Conservation (phyloP, 2,329 filamentous ascomycete genomes). For the Microcera coccophila region DNA sequence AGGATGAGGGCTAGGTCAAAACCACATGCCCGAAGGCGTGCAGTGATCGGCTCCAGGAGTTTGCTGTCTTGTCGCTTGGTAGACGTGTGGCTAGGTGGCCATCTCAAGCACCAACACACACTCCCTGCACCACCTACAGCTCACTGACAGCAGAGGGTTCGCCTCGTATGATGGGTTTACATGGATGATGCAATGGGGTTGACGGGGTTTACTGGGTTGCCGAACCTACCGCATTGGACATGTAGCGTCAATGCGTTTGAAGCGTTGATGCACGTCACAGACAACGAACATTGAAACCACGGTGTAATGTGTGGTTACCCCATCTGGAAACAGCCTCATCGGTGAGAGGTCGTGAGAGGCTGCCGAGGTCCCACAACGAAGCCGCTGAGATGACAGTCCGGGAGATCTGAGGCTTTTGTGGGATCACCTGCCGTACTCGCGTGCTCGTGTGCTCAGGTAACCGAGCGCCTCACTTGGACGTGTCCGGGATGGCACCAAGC, state of each 20-base stretch:
- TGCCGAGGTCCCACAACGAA: too few relatives aligned
- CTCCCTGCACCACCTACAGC: constrained; percentile 17
- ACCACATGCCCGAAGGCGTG: too few relatives aligned
- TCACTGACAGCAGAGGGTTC: constrained; percentile 11
- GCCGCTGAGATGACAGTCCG: too few relatives aligned
- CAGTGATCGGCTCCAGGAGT: too few relatives aligned
- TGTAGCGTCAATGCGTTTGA: too few relatives aligned
- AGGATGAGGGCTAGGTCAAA: too few relatives aligned
- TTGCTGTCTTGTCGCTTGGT: constrained; percentile 5
- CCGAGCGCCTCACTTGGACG: too few relatives aligned
- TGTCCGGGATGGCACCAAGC: too few relatives aligned
- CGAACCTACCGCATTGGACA: too few relatives aligned
- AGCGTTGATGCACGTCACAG: neutral
- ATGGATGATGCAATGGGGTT: neutral
- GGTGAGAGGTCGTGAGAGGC: neutral
- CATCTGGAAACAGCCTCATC: neutral
- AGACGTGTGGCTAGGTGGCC: constrained; percentile 13
- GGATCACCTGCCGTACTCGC: too few relatives aligned
- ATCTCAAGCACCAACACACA: constrained; percentile 18
- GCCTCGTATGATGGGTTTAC: neutral
- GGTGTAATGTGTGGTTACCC: neutral
- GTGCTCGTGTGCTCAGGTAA: neutral
- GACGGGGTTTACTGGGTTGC: neutral
- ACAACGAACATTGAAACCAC: neutral
- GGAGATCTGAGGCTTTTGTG: neutral